Percentiles rank a stretch among this genome's conserved stretches.
Evolutionary conservation across 2,329 filamentous ascomycete genomes (phyloP).

Genomic region (Clonostachys chloroleuca): DNA sequence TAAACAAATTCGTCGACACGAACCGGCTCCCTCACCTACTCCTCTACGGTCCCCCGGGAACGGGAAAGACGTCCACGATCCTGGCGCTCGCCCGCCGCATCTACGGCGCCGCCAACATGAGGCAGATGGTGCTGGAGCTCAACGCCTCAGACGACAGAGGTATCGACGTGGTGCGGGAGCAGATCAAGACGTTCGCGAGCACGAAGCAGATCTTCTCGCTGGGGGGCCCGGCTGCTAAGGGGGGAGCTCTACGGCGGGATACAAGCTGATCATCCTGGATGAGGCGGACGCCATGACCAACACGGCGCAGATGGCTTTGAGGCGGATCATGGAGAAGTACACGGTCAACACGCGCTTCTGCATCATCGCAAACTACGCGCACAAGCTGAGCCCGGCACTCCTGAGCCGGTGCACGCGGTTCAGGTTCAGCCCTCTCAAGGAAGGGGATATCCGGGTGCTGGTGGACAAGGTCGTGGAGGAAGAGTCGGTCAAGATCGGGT

Average conservation of each 20-base stretch:
- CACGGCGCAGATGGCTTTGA: constrained; percentile 93
- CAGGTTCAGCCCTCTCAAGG: constrained; percentile 89
- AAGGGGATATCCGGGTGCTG: constrained; percentile 75
- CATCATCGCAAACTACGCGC: constrained; percentile 98
- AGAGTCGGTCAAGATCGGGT: constrained; percentile 78
- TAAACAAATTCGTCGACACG: constrained; percentile 94
- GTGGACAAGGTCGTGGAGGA: constrained; percentile 89
- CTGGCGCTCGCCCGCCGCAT: constrained; percentile 89
- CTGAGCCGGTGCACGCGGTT: constrained; percentile 93
- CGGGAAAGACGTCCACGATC: constrained; percentile 95
- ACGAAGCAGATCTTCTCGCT: constrained; percentile 92
- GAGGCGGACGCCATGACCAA: constrained; percentile 99
- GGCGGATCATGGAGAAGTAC: constrained; percentile 99
- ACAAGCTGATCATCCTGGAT: constrained; percentile 95
- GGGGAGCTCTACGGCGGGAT: constrained; percentile 61
- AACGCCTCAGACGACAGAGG: constrained; percentile 97
- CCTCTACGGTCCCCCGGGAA: constrained; percentile 93
- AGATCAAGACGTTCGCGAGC: constrained; percentile 98
- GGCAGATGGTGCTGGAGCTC: constrained; percentile 97
- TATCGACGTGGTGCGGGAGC: constrained; percentile 95
- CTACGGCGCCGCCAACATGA: constrained; percentile 87
- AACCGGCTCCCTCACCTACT: constrained; percentile 94
- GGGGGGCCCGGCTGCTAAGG: constrained; percentile 48
- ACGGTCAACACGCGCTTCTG: constrained; percentile 97
- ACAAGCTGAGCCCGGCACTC: constrained; percentile 91